These are phyloP conservation scores for Golubevia pallescens DNA, from an alignment of 1,284 basidiomycete genomes.

Conservation along the genomic window DNA sequence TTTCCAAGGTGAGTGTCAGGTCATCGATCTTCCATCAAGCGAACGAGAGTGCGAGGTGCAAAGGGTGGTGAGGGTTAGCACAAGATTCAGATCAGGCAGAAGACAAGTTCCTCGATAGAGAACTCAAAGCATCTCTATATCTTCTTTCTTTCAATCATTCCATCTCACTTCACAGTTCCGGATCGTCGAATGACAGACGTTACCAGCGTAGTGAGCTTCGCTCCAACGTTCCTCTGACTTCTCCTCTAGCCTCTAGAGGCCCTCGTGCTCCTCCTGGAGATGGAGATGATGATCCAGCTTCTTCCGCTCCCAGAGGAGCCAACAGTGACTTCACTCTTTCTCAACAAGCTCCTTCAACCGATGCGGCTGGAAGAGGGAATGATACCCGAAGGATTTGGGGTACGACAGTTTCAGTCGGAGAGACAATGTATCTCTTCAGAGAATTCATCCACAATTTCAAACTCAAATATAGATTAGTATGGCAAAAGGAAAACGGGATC, in stretches of 20 bases:
- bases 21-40: too few species aligned
- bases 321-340: slow-evolving; percentile 39
- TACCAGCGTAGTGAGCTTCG: slow-evolving; percentile 57
- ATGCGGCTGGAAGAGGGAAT: slow-evolving; percentile 15
- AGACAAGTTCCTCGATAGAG: neutral
- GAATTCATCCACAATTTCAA: slow-evolving; percentile 57
- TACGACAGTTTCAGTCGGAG: slow-evolving; percentile 53
- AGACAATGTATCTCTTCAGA: slow-evolving; percentile 56
- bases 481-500: slow-evolving; percentile 37
- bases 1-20: slow-evolving; percentile 30
- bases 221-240: slow-evolving; percentile 38
- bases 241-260: slow-evolving; percentile 19
- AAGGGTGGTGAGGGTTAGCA: too few species aligned
- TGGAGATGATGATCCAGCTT: neutral
- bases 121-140: neutral
- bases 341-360: slow-evolving; percentile 31
- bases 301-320: slow-evolving; percentile 2
- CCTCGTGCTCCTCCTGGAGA: neutral
- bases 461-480: slow-evolving; percentile 62
- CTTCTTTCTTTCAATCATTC: neutral
- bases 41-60: too few species aligned
- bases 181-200: slow-evolving; percentile 43
- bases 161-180: slow-evolving; percentile 23
- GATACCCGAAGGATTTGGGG: slow-evolving; percentile 58
- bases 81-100: neutral